These are phyloP conservation scores for Monilinia vaccinii-corymbosi DNA, from an alignment of 2,329 filamentous ascomycete species.

Conservation along the genomic window DNA sequence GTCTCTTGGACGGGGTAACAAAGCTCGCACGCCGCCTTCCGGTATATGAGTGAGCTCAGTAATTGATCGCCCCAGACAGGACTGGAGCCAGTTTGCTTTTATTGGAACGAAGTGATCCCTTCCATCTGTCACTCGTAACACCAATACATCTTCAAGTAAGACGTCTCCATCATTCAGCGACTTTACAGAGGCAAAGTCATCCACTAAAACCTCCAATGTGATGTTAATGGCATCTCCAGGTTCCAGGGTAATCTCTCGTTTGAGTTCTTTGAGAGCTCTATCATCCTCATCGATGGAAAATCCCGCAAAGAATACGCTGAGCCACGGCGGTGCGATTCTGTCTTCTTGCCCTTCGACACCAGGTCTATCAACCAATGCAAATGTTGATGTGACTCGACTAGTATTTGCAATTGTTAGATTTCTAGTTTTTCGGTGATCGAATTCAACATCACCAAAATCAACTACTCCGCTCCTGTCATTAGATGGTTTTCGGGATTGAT, in stretches of 20 bases:
- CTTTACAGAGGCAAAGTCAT: conserved; percentile 52
- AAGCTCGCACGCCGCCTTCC: conserved; percentile 64
- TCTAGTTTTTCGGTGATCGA: conserved; percentile 54
- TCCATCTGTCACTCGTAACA: conserved; percentile 74
- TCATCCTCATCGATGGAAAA: conserved; percentile 34
- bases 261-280: conserved; percentile 12
- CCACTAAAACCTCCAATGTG: conserved; percentile 58
- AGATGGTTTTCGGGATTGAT: conserved; percentile 20
- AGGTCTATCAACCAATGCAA: conserved; percentile 71
- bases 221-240: conserved; percentile 76
- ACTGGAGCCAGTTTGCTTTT: conserved; percentile 68
- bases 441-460: conserved; percentile 69
- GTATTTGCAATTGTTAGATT: conserved; percentile 87
- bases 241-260: conserved; percentile 52
- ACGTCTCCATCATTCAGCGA: conserved; percentile 60
- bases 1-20: conserved; percentile 24
- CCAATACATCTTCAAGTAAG: conserved; percentile 74
- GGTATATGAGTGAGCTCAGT: conserved; percentile 81
- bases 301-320: conserved; percentile 56
- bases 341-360: conserved; percentile 44
- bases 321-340: conserved; percentile 51
- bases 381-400: conserved; percentile 67
- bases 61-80: conserved; percentile 76
- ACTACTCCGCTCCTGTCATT: conserved; percentile 43
- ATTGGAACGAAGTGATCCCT: conserved; percentile 88